Evolutionary conservation across 2,329 filamentous ascomycete genomes (phyloP), one percentile per base, ranked within the genome.

Genomic region (Stemphylium vesicarium): DNA sequence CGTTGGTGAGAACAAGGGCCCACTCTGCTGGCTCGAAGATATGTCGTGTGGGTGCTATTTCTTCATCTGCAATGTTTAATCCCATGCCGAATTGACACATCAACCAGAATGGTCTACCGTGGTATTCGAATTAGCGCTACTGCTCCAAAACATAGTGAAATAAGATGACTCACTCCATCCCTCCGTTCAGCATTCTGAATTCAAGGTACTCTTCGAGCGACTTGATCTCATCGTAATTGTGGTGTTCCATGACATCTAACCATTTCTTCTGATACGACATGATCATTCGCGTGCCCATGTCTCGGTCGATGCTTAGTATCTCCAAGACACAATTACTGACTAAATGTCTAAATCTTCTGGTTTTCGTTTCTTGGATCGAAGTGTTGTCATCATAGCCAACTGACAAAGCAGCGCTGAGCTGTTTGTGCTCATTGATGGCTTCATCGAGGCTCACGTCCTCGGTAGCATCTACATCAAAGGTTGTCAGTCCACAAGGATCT

Each of bases 81-180:
- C 45, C 45, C 11, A 48, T 22, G 24, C 45, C 32, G 45, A 39
- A 48, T 29, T 48, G 35, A 5, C 38, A 24, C 45, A 48, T 48
- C 6, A 35, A 24, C 45, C 45, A 48, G 36, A 48, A 48, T 4
- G 32, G 35, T 3, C 45, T 40, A 16, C 7, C 22, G 4, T 2
- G 22, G 22, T 24, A 7, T 24, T 2, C 4, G 7, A 24, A 6
- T 24, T 24, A 24, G 22, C 22, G 22, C 22, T 24, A 2, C 6
- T 7, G 6, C 22, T 24, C 7, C 4, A 24, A 24, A 24, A 2
- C 7, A 24, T 2, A 8, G 2, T 8, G 11, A 33, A 10, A 32
- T 39, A n/a, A 48, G 45, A 5, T 12, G 9, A n/a, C 45, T 40
- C 32, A 48, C 45, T 29, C n/a, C 45, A 48, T 48, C 31, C 45